Conservation (phyloP, 176 grass and related monocot species). For the Carex kokanica region DNA sequence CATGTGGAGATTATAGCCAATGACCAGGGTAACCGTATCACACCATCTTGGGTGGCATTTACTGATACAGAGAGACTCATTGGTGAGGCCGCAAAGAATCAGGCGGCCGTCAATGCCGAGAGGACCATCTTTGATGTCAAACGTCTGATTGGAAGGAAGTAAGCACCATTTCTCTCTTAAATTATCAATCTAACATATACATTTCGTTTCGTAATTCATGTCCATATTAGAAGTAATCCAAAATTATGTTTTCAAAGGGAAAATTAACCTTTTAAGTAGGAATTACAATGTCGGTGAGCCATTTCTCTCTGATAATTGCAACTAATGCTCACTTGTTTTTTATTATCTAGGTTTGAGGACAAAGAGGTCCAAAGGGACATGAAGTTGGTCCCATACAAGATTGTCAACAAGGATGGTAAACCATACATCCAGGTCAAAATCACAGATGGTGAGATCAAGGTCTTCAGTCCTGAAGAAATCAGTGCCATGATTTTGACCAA, state of each 20-base stretch:
- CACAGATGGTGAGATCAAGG: slow-evolving; percentile 44
- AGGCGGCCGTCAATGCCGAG: slow-evolving; percentile 48
- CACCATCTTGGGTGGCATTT: slow-evolving; percentile 70
- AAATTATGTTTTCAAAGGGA: background rate
- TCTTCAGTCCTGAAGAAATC: slow-evolving; percentile 65
- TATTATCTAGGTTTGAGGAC: slow-evolving; percentile 36
- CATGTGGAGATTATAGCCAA: slow-evolving; percentile 55
- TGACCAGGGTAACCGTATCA: slow-evolving; percentile 55
- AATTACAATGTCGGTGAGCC: background rate
- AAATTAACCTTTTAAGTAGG: background rate
- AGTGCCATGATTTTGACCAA: slow-evolving; percentile 68
- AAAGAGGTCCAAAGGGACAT: slow-evolving; percentile 60
- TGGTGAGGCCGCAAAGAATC: slow-evolving; percentile 80
- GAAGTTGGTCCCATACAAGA: slow-evolving; percentile 60
- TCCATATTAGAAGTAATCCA: background rate
- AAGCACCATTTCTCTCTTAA: background rate
- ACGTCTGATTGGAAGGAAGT: slow-evolving; percentile 52
- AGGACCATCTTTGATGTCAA: slow-evolving; percentile 66
- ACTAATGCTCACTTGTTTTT: background rate
- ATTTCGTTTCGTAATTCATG: background rate
- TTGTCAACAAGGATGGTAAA: slow-evolving; percentile 57
- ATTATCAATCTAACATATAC: background rate
- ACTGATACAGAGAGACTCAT: slow-evolving; percentile 65
- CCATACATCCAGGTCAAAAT: slow-evolving; percentile 56
- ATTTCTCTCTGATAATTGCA: background rate